Conservation (phyloP, 176 grass and related monocot species). For the Tuctoria greenei region DNA sequence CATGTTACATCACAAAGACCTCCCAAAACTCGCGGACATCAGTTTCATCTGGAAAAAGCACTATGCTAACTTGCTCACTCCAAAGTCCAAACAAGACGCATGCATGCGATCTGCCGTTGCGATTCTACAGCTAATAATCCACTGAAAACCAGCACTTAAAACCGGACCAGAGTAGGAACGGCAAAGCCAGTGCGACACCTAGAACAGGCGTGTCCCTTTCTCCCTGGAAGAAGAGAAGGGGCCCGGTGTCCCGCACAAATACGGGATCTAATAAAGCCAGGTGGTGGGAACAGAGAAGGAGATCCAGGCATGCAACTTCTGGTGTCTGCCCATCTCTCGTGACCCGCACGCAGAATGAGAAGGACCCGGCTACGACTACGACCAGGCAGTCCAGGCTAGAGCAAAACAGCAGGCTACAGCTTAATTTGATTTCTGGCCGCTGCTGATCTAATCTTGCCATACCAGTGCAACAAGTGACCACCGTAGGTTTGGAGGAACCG, state of each 20-base stretch:
- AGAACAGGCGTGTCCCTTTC: slow-evolving; percentile 28
- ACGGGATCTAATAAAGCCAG: not conserved
- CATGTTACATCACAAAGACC: not conserved
- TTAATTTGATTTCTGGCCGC: not conserved
- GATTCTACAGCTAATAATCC: not conserved
- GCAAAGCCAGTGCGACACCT: slow-evolving; percentile 9
- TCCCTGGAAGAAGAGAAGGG: not conserved
- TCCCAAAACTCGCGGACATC: not conserved
- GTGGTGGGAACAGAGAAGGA: not conserved
- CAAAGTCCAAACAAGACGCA: not conserved
- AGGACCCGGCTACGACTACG: not conserved
- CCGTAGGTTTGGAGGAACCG: not conserved
- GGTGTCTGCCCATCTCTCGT: not conserved
- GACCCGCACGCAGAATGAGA: not conserved
- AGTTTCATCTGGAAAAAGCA: not conserved
- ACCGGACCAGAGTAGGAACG: not conserved
- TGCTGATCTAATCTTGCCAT: not conserved
- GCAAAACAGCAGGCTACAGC: not conserved
- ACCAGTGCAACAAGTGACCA: slow-evolving; percentile 1
- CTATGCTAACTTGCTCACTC: not conserved
- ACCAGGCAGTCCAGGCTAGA: too few species aligned
- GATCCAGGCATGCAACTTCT: slow-evolving; percentile 5
- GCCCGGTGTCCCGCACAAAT: slow-evolving; percentile 33
- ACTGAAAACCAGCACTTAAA: not conserved
- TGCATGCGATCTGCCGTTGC: not conserved